Base-by-base conservation (phyloP, 1,284 basidiomycete genomes). In the Lentinula novae-zelandiae region DNA sequence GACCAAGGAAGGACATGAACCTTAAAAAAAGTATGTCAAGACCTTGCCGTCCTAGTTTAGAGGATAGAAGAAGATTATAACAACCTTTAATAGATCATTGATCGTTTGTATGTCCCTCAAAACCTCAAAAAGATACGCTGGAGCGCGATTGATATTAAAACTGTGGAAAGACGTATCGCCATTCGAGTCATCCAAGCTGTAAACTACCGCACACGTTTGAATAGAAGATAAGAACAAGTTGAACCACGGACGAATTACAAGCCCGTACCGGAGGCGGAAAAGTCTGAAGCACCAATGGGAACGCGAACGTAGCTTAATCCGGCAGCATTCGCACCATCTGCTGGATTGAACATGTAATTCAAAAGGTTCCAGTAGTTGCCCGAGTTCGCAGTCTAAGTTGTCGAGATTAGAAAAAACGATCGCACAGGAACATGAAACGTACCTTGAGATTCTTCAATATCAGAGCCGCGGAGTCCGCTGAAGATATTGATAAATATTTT, bases 1-100 rank as follows among this genome's bases (percentile, higher is more conserved):
- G 71, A 73, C 75, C 75, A 75, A 13, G 74, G 74, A 22, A 72
- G 46, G 17, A 74, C 53, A 53, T 72, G 70, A 13, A 75, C 66
- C 63, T 22, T 22, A 22, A 22, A 22, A 22, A 22, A 22, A 22
- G 22, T 22, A 22, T 27, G 36, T 38, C 71, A 72, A 31, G 74
- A 63, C 7, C 65, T 61, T 49, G 42, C 3, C 2, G 42, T 46
- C 42, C 10, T 46, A 20, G 42, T 46, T 13, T 17, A 12, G 36
- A 39, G 17, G 1, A 12, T 6, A 38, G 34, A 51, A 15, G 7
- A 22, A 9, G 0, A 53, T 27, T 40, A 10, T n/a, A 27, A 53
- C 52, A 9, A 53, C 36, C 36, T 53, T 62, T 40, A 58, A 15
- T 38, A 58, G 27, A 22, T 38, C n/a, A 55, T 74, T 74, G 36